Percentiles rank a stretch among this genome's conserved stretches.
Evolutionary conservation across 352 stramenopile species (phyloP).

Genomic region (Blastocystis sp.): DNA sequence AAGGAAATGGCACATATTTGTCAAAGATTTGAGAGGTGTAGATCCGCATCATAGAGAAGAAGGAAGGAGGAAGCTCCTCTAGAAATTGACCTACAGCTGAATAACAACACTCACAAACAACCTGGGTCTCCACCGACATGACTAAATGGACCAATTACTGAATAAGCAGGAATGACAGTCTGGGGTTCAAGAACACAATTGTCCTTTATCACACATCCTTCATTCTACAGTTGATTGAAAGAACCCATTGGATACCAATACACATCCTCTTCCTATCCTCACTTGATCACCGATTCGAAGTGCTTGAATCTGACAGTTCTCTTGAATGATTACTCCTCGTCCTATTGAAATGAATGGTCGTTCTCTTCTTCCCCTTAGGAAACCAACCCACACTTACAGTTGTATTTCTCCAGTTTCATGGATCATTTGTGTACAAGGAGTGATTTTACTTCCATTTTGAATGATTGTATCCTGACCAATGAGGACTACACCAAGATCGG

Average conservation of each 20-base stretch:
- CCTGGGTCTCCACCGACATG: neutral
- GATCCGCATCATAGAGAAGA: neutral
- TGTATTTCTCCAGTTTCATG: neutral
- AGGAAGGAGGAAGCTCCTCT: constrained; percentile 19
- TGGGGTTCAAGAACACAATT: constrained; percentile 15
- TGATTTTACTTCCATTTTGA: constrained; percentile 8
- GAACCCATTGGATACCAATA: neutral
- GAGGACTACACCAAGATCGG: neutral
- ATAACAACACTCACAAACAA: neutral
- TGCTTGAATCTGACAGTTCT: neutral
- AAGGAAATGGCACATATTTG: neutral
- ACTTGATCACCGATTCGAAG: constrained; percentile 44
- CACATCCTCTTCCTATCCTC: neutral
- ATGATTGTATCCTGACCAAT: neutral
- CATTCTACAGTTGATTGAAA: neutral
- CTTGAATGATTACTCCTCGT: neutral
- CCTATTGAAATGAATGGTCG: constrained; percentile 25
- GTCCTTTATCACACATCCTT: constrained; percentile 55
- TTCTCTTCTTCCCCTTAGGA: constrained; percentile 14
- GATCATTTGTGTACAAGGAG: constrained; percentile 38
- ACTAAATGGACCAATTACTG: constrained; percentile 16
- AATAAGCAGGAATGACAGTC: constrained; percentile 5
- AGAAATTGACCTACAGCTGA: neutral
- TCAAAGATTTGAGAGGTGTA: neutral
- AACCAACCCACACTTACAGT: neutral